These are phyloP conservation scores for Epicoccum nigrum DNA, from an alignment of 2,329 filamentous ascomycete genomes.

Conservation along the genomic window DNA sequence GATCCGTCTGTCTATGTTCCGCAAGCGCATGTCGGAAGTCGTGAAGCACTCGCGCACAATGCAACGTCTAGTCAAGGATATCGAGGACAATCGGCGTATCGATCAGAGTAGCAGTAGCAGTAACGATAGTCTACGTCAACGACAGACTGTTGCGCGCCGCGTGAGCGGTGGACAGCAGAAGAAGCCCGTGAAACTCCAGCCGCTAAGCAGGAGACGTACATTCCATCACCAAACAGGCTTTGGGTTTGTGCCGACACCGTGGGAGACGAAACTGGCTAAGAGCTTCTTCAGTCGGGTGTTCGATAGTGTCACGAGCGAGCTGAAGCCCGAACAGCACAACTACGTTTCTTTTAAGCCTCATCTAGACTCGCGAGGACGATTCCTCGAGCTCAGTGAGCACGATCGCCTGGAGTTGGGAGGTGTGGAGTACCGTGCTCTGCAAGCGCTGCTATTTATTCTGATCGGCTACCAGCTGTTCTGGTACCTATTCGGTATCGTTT, in stretches of 20 bases:
- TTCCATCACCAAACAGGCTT: conserved; percentile 37
- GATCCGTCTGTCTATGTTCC: conserved; percentile 33
- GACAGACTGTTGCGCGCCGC: conserved; percentile 4
- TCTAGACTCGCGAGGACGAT: conserved; percentile 38
- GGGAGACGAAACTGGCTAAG: conserved; percentile 35
- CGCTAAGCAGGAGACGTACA: conserved; percentile 23
- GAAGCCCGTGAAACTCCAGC: conserved; percentile 13
- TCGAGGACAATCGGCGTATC: conserved; percentile 25
- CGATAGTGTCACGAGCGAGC: conserved; percentile 24
- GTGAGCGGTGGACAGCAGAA: conserved; percentile 5
- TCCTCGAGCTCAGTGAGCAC: conserved; percentile 47
- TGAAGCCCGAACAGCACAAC: conserved; percentile 31
- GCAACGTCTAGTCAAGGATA: conserved; percentile 31
- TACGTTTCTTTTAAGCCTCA: conserved; percentile 43
- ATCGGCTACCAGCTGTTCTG: conserved; percentile 48
- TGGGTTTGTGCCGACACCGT: conserved; percentile 39
- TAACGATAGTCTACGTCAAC: conserved; percentile 9
- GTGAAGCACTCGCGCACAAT: conserved; percentile 35
- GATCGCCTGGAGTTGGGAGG: conserved; percentile 57
- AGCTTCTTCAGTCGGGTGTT: conserved; percentile 31
- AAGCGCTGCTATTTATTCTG: conserved; percentile 55
- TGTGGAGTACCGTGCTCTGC: conserved; percentile 59
- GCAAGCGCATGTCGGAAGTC: conserved; percentile 36
- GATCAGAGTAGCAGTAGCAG: conserved; percentile 15
- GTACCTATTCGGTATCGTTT: conserved; percentile 53